Percentiles rank a stretch among this genome's conserved stretches.
These are phyloP conservation scores for Penicillium paneum DNA, from an alignment of 2,329 filamentous ascomycete genomes.

Conservation along the genomic window DNA sequence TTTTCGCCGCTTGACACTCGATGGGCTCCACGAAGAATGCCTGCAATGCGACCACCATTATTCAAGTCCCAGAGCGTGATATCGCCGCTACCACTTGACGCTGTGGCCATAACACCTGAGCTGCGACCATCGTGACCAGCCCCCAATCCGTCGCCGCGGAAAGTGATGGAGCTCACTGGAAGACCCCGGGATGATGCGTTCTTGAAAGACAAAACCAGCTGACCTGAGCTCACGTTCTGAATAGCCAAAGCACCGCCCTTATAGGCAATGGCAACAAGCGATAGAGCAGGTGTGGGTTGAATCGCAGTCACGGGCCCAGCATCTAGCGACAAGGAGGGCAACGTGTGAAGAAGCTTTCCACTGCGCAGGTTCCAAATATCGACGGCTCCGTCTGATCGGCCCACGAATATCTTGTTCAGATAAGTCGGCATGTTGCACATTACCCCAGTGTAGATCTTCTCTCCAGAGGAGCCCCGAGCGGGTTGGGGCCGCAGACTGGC, in stretches of 20 bases:
- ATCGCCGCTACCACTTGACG: constrained; percentile 74
- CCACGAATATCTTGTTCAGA: constrained; percentile 92
- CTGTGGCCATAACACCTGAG: constrained; percentile 91
- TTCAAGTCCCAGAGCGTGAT: constrained; percentile 97
- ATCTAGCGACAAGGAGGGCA: constrained; percentile 69
- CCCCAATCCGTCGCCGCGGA: constrained; percentile 83
- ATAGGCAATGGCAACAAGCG: constrained; percentile 84
- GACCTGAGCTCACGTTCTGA: constrained; percentile 77
- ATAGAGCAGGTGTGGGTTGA: constrained; percentile 77
- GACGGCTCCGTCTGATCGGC: constrained; percentile 79
- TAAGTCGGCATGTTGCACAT: constrained; percentile 90
- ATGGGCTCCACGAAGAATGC: constrained; percentile 83
- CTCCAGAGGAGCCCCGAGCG: constrained; percentile 54
- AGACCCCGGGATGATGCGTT: constrained; percentile 59
- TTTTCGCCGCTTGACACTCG: constrained; percentile 57
- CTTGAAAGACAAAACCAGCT: constrained; percentile 65
- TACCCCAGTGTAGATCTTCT: constrained; percentile 70
- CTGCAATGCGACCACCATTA: constrained; percentile 78
- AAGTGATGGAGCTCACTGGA: constrained; percentile 77
- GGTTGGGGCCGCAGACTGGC: constrained; percentile 68
- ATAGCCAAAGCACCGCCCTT: constrained; percentile 73
- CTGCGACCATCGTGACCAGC: constrained; percentile 82
- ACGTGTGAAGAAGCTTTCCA: constrained; percentile 83
- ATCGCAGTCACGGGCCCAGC: constrained; percentile 83
- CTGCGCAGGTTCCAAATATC: constrained; percentile 98